Conservation (phyloP, 2,329 filamentous ascomycete genomes). For the Pseudocercospora pini-densiflorae region DNA sequence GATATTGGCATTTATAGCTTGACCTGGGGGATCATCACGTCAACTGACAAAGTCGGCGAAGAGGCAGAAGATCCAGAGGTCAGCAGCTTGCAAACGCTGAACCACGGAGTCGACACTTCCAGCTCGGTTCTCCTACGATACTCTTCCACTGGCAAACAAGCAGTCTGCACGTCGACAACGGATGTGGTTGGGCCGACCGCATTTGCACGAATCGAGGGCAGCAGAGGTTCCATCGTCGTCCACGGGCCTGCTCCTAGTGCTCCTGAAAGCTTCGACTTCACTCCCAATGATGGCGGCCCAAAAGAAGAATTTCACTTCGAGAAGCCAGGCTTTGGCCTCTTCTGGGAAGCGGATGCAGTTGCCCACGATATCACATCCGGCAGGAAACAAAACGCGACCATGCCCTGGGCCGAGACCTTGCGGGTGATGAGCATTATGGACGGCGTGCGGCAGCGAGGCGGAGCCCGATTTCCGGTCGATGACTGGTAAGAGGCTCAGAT, state of each 20-base stretch:
- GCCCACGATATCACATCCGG: conserved; percentile 48
- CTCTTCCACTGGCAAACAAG: conserved; percentile 45
- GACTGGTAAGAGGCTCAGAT: conserved; percentile 9
- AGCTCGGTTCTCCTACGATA: conserved; percentile 50
- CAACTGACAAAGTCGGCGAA: conserved; percentile 41
- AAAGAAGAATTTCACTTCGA: conserved; percentile 45
- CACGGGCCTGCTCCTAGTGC: conserved; percentile 40
- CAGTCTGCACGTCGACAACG: conserved; percentile 47
- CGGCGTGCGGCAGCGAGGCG: conserved; percentile 47
- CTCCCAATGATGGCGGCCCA: conserved; percentile 35
- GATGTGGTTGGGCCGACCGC: conserved; percentile 33
- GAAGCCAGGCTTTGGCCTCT: conserved; percentile 46
- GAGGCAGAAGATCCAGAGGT: conserved; percentile 45
- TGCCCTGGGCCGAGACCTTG: conserved; percentile 55
- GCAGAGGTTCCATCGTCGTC: conserved; percentile 44
- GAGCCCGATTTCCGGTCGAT: conserved; percentile 33
- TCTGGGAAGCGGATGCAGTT: conserved; percentile 53
- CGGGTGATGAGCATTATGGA: conserved; percentile 55
- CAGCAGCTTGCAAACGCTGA: conserved; percentile 44
- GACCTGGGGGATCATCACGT: conserved; percentile 46
- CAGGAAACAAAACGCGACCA: conserved; percentile 45
- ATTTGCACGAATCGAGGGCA: conserved; percentile 51
- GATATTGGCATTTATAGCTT: conserved; percentile 53
- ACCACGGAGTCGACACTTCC: conserved; percentile 39
- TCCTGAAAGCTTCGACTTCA: conserved; percentile 45